phyloP scores from a whole-genome alignment of 345 rosid species.

The Brassica nigra region DNA sequence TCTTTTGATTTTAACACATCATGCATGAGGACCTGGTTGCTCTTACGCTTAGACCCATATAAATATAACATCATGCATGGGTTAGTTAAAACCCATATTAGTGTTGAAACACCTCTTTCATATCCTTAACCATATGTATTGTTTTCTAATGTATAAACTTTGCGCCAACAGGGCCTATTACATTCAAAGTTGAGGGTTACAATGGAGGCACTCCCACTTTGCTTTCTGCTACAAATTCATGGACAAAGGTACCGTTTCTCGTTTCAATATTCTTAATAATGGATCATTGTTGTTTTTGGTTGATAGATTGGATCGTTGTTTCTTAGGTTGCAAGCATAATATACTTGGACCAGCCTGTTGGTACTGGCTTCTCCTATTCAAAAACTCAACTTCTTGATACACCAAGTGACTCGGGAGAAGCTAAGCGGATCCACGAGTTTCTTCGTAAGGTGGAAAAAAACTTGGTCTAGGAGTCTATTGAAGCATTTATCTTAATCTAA shows the following conservation, averaged over 20 bases:
- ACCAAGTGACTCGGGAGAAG: constrained; percentile 49
- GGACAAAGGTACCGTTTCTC: neutral
- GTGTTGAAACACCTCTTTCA: neutral
- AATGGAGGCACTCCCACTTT: constrained; percentile 56
- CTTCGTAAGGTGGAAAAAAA: constrained; percentile 43
- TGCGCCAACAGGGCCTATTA: constrained; percentile 56
- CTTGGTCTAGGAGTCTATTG: neutral
- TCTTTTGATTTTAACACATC: neutral
- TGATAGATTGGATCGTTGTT: neutral
- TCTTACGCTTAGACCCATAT: neutral
- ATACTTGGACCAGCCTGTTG: constrained; percentile 70
- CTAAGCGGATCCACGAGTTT: constrained; percentile 48
- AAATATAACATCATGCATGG: neutral
- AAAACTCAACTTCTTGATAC: constrained; percentile 36
- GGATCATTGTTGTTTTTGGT: neutral
- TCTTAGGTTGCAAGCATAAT: constrained; percentile 56
- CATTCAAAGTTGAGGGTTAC: constrained; percentile 47
- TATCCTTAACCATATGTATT: neutral
- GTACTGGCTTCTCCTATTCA: constrained; percentile 73
- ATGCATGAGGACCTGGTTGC: neutral
- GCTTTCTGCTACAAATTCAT: neutral
- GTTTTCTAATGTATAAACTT: neutral
- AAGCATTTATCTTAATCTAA: neutral
- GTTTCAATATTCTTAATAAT: neutral
- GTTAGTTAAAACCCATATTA: no score